Base-by-base conservation (phyloP, 805 yeast species). In the Dipodascus albidus region DNA sequence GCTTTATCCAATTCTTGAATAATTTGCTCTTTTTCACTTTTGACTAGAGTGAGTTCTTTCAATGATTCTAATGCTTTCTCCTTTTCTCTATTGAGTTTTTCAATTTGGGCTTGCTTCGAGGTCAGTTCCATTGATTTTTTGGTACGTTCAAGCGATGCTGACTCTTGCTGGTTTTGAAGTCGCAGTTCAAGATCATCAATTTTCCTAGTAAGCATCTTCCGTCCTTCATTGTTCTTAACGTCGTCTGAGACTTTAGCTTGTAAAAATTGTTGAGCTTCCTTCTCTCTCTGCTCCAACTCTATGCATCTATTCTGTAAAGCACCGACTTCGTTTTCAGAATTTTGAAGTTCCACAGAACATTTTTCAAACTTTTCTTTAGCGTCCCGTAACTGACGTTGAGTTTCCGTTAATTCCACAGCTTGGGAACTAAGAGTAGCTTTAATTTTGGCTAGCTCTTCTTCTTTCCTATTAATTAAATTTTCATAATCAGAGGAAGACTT, bases 211-310 rank as follows among this genome's bases (percentile, higher is more conserved):
- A 62, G 56, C 21, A 58, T 52, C 53, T 54, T 52, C 20, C 55
- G 52, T 33, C 61, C 58, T 48, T 59, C 51, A 6, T 53, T 50
- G 27, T 55, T 49, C 42, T 60, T 56, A 41, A 49, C 52, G 44
- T 59, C 55, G 31, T 57, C 60, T 11, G 60, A 52, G 21, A 58
- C 57, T 27, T 50, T 73, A 41, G 69, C 69, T 50, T 75, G 75
- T 38, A 75, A 61, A 6, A 76, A 58, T 2, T 67, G 67, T 48
- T 68, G 70, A 4, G 77, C 71, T 56, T 74, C 74, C 48, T 60
- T 63, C 3, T 75, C 73, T 49, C 77, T 79, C 42, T 72, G 74
- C 56, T 78, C 76, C 22, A 80, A 63, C 19, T 49, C 48, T 6
- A 50, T 20, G 27, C 52, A 52, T 24, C 50, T 52, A 23, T 47